Conservation (phyloP, 2,329 filamentous ascomycete species). For the Magnaporthiopsis incrustans region DNA sequence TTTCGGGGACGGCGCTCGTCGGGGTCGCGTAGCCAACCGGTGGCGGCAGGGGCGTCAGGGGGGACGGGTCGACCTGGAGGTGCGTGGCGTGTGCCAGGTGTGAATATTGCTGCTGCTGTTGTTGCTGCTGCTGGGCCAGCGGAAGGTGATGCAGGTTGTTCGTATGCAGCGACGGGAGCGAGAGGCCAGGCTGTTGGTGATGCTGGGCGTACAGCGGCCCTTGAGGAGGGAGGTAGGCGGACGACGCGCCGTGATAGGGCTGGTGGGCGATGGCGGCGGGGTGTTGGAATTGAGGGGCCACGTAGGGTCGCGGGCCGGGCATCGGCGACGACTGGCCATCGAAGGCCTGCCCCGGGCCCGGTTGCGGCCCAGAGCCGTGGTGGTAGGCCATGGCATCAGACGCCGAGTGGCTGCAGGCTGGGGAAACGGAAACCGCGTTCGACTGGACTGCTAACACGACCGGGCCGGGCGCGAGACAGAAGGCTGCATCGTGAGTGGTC, state of each 20-base stretch:
- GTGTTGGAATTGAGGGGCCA: not conserved
- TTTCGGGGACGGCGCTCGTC: slow-evolving; percentile 11
- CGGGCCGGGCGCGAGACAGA: not conserved
- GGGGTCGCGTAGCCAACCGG: slow-evolving; percentile 7
- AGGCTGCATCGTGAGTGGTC: not conserved
- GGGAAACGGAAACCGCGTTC: slow-evolving; percentile 8
- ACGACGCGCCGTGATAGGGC: slow-evolving; percentile 5
- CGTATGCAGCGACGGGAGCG: slow-evolving; percentile 4
- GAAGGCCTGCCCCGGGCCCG: slow-evolving; percentile 29
- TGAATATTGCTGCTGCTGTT: slow-evolving; percentile 19
- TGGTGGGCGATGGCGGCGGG: slow-evolving; percentile 3
- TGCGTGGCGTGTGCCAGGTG: slow-evolving; percentile 18
- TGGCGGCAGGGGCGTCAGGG: slow-evolving; percentile 1
- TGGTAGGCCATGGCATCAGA: slow-evolving; percentile 28
- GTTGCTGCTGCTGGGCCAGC: slow-evolving; percentile 17
- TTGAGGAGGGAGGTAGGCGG: not conserved
- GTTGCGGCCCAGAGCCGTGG: slow-evolving; percentile 29
- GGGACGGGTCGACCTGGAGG: slow-evolving; percentile 12
- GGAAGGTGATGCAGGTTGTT: slow-evolving; percentile 7
- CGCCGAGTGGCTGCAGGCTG: slow-evolving; percentile 1
- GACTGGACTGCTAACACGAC: not conserved
- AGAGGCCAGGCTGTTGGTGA: slow-evolving; percentile 4
- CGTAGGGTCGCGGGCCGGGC: slow-evolving; percentile 8
- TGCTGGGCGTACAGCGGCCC: slow-evolving; percentile 8
- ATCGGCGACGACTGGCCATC: slow-evolving; percentile 23